phyloP scores from a whole-genome alignment of 2,329 filamentous ascomycete species.

The Verticillium albo-atrum region DNA sequence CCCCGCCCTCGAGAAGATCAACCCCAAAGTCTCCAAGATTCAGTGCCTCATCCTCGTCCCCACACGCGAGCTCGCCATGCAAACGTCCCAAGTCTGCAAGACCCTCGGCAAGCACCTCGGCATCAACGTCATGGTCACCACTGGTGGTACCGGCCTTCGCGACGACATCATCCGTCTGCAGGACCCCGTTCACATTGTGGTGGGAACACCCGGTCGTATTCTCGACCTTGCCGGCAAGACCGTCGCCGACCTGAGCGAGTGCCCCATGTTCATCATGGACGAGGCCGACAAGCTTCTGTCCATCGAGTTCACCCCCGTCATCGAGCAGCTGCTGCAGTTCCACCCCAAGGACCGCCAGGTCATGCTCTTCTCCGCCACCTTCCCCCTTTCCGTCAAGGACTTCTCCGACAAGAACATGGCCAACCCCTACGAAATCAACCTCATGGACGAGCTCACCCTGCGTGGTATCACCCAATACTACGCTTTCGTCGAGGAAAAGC shows the following conservation, averaged over 20 bases:
- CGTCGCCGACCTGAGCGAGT: constrained; percentile 92
- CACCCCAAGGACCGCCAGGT: constrained; percentile 97
- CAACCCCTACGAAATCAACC: constrained; percentile 95
- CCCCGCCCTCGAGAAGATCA: constrained; percentile 89
- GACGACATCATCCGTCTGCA: constrained; percentile 95
- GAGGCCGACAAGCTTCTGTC: constrained; percentile 98
- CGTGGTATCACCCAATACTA: constrained; percentile 99
- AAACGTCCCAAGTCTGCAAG: constrained; percentile 99
- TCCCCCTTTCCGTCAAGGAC: constrained; percentile 92
- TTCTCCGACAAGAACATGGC: constrained; percentile 99
- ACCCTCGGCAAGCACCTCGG: constrained; percentile 95
- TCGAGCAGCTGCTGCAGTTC: constrained; percentile 91
- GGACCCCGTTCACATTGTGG: constrained; percentile 94
- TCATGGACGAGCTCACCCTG: constrained; percentile 98
- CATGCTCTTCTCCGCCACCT: constrained; percentile 98
- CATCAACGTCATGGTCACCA: constrained; percentile 99
- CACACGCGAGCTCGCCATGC: constrained; percentile 92
- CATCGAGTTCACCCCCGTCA: constrained; percentile 93
- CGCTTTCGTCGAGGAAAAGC: constrained; percentile 97
- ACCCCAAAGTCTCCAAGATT: constrained; percentile 93
- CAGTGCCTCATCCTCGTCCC: constrained; percentile 96
- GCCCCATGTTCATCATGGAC: constrained; percentile 98
- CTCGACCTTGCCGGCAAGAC: constrained; percentile 94
- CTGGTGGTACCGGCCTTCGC: constrained; percentile 88
- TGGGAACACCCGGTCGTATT: constrained; percentile 94